Base-by-base conservation (phyloP, 202 grass and related monocot genomes). In the Hordeum pubiflorum region DNA sequence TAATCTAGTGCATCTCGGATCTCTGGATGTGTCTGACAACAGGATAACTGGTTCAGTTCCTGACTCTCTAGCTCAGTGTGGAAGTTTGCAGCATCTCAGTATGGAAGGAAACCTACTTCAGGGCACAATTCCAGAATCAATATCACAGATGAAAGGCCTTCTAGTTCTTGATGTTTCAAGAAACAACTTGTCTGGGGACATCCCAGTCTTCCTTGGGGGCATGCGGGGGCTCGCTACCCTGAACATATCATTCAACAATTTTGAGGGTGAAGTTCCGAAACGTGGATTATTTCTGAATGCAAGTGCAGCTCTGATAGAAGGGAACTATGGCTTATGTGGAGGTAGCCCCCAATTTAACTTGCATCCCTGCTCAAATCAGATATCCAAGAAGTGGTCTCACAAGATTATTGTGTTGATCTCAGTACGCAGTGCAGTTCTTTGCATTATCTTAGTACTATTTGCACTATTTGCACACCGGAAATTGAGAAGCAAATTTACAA, bases 211-310 rank as follows among this genome's bases (percentile, higher is more conserved):
- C n/a, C 38, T 90, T 0, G 24, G 17, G 57, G 50, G 20, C 21
- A 79, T 86, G 63, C 67, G 17, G 0, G n/a, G 72, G 12, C 74
- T 86, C 4, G 0, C 6, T n/a, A 60, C 17, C 43, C 57, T 90
- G 27, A 83, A 90, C 55, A 54, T 92, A 13, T 87, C 77, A 21
- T 87, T 81, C 69, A 89, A 92, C 27, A 44, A 84, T 21, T 82
- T 89, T 10, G 57, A 82, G 9, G 90, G 87, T 26, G 32, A 81
- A 75, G 50, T 92, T 21, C 84, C 84, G 12, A 1, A 68, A 24
- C 9, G 73, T 38, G 87, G 90, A 34, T 21, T 87, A 57, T 89
- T 92, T 61, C 58, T 40, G 2, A 89, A 92, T 81, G 57, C 58
- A 74, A 63, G 69, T 64, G 10, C 9, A 44, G 10, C 72, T 10